A percentile compares a stretch with the other conserved stretches of the same genome.
phyloP scores from a whole-genome alignment of 805 yeast genomes.

The Wickerhamomyces bovis region DNA sequence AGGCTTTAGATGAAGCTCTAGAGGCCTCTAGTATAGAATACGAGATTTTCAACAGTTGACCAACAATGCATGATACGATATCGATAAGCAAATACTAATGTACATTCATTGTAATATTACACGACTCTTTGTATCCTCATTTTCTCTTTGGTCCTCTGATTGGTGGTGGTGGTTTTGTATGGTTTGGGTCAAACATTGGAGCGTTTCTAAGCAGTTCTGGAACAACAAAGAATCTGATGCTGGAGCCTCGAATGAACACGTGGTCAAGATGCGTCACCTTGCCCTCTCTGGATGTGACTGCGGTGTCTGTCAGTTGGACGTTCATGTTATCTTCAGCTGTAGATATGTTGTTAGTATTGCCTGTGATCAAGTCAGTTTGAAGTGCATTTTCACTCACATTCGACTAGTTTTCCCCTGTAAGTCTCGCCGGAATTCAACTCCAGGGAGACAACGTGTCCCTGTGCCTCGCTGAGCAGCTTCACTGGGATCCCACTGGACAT shows the following conservation, averaged over 20 bases:
- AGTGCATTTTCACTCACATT: constrained; percentile 33
- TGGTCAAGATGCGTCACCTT: constrained; percentile 69
- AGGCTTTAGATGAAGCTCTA: constrained; percentile 12
- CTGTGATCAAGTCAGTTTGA: not conserved
- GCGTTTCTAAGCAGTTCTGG: constrained; percentile 89
- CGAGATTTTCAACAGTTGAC: constrained; percentile 15
- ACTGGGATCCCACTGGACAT: constrained; percentile 67
- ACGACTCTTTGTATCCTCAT: constrained; percentile 3
- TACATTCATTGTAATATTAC: not conserved
- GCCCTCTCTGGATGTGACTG: constrained; percentile 74
- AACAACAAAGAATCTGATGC: constrained; percentile 72
- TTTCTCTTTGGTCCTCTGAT: constrained; percentile 51
- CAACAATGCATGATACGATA: not conserved
- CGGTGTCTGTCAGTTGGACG: constrained; percentile 75
- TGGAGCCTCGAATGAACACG: constrained; percentile 89
- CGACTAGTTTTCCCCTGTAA: constrained; percentile 81
- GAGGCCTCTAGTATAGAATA: constrained; percentile 18
- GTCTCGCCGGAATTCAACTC: constrained; percentile 83
- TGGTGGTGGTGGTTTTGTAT: constrained; percentile 65
- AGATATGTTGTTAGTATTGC: not conserved
- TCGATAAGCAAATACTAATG: not conserved
- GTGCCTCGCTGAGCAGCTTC: constrained; percentile 80
- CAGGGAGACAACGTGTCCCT: constrained; percentile 78
- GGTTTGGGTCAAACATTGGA: constrained; percentile 68
- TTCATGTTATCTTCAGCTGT: constrained; percentile 85